phyloP scores from a whole-genome alignment of 441 rosid species.

The Populus hybrid region DNA sequence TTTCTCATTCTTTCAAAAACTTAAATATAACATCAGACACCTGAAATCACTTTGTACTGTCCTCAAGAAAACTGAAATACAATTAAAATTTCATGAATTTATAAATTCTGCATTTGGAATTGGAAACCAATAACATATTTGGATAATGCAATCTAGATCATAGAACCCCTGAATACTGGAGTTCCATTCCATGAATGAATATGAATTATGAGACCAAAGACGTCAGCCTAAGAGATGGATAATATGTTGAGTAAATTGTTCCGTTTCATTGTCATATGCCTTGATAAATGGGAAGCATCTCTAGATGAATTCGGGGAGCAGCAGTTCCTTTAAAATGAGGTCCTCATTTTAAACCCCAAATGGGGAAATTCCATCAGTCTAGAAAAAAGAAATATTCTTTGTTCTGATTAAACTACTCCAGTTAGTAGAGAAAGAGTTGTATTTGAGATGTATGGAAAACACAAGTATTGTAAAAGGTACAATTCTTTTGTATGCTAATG shows the following conservation, averaged over 20 bases:
- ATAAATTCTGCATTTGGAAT: background rate
- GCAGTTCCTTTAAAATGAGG: background rate
- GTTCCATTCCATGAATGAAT: background rate
- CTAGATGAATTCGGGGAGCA: background rate
- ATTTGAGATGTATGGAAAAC: background rate
- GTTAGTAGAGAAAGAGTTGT: background rate
- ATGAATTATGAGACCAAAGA: background rate
- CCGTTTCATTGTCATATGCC: background rate
- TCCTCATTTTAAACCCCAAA: background rate
- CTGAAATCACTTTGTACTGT: background rate
- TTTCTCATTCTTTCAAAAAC: background rate
- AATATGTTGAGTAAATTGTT: background rate
- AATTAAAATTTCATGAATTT: background rate
- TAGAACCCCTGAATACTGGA: background rate
- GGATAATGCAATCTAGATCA: background rate
- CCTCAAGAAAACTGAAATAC: background rate
- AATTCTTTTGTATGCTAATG: background rate
- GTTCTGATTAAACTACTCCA: background rate
- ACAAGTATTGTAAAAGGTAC: background rate
- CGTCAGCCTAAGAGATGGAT: background rate
- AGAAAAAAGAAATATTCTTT: background rate
- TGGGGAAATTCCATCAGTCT: background rate
- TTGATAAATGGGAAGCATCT: background rate
- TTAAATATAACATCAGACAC: background rate
- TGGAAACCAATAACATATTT: background rate